Evolutionary conservation across 2,329 filamentous ascomycete genomes (phyloP), one percentile per base, ranked within the genome.

Genomic region (Rutstroemia sp.): DNA sequence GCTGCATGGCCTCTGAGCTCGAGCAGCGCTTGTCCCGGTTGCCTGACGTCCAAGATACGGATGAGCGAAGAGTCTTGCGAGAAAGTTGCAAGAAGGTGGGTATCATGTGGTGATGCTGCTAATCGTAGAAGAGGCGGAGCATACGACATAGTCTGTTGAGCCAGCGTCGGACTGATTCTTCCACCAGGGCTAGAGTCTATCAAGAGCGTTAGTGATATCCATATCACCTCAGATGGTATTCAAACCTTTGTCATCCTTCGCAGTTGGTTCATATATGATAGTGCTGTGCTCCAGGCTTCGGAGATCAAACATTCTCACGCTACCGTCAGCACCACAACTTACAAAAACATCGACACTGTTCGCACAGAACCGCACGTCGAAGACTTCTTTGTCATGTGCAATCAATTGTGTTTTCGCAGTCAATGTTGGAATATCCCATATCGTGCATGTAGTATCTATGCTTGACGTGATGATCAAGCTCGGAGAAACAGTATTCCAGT

Each of bases 261-360:
- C 88, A 0, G 89, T 92, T 4, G 94, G 94, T 72, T 99, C 94
- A 71, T 99, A 99, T 62, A 99, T 99, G 70, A 99, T 99, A 51
- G 94, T 99, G 63, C 92, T 96, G 71, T 99, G 94, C 70, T 99
- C 94, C 53, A 99, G 75, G 71, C 92, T 97, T 68, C 94, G 84
- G 59, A 99, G 77, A 72, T 99, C 94, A 73, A 99, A 99, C 94
- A 99, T 99, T 65, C 94, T 84, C 25, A 99, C 94, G 71, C 92
- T 97, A 41, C 94, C 94, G 70, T 99, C 94, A 56, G 95, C 92
- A 51, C 94, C 94, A 71, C 94, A 99, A 71, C 90, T 96, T 34
- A 97, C 94, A 71, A 99, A 99, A 1, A 97, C 92, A 67, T 99
- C 94, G n/a, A 96, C 90, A 65, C 91, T 96, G 64, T 95, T 94